Base-by-base conservation (phyloP, 2,329 filamentous ascomycete genomes). In the Phialocephala sp. region DNA sequence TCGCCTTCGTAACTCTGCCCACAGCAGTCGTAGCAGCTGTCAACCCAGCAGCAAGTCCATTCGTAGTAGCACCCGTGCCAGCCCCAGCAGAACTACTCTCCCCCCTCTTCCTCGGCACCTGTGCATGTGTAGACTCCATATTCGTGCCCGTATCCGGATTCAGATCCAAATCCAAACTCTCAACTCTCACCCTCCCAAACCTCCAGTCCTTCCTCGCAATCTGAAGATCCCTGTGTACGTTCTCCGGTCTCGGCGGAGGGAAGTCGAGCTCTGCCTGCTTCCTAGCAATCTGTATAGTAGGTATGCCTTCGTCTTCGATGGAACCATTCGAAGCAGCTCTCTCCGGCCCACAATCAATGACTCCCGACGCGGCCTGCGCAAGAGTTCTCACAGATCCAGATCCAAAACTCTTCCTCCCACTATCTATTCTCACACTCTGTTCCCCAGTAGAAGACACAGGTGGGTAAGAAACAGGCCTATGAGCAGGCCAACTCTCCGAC, bases 1-100 rank as follows among this genome's bases (percentile, higher is more conserved):
- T 85, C 5, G 92, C 95, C 77, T 94, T 97, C 0, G 94, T 97
- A 66, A 92, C 89, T 59, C 90, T 87, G 6, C 73, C 91, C 92
- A 87, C 84, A 32, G 83, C 82, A 9, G 84, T 82, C 11, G 83
- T 82, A 47, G 55, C 32, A 57, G 55, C 55, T 11, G 20, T n/a
- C 15, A 73, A 43, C 2, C 70, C 73, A 39, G 69, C 70, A 68
- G 70, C 73, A 15, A 73, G 72, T 5, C 68, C 68, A 67, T 66
- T 65, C 18, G 62, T 59, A 27, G 43, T 59, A 14, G 36, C 61
- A 54, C 45, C 50, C 20, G 62, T 59, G 27, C 50, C 60, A 18
- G 36, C 61, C 50, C 45, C 50, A 37, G 61, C 55, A 45, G 62
- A 52, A 39, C 69, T 69, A 24, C 67, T 62, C 76, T 83, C 70